Base-by-base conservation (phyloP, 1,284 basidiomycete species). In the Ustilago sp. region DNA sequence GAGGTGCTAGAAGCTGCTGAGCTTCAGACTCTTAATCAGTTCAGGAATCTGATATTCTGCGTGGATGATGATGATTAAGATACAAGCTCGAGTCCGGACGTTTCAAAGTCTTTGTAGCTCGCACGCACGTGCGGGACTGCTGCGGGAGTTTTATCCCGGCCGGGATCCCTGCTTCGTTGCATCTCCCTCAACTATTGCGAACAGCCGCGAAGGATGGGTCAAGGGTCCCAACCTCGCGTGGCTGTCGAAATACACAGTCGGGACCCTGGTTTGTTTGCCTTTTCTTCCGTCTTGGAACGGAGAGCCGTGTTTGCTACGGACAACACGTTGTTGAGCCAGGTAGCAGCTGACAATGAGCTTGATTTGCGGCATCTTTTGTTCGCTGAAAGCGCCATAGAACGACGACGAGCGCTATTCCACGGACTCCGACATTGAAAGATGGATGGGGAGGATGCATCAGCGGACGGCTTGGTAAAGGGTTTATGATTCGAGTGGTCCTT, bases 201-300 rank as follows among this genome's bases (percentile, higher is more conserved):
- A 43, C 23, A 8, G 17, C 15, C 15, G 17, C 15, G 31, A 50
- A 50, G 8, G 6, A 13, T 31, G 48, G 23, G 13, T 31, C 61
- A 57, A 54, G 62, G 55, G 23, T 28, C 23, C 23, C 23, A 28
- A 57, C 48, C 54, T 63, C 62, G 48, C 53, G 35, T 62, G 60
- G 60, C 43, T 48, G 31, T 55, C 35, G 5, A 11, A n/a, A 8
- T 0, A 31, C 52, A 4, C 38, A 52, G 32, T 52, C 51, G 8
- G 19, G 51, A 36, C 51, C 51, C n/a, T 52, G 32, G 11, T 31
- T 28, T 51, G 41, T 31, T 41, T 41, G 39, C 13, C 11, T 41
- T 41, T 12, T 6, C 11, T 7, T 11, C 39, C 39, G 39, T 41
- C 15, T 17, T 17, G 15, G 39, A 17, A 19, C 43, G 7, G 43